Evolutionary conservation across 345 rosid species (phyloP).

Genomic region (Salix udensis): DNA sequence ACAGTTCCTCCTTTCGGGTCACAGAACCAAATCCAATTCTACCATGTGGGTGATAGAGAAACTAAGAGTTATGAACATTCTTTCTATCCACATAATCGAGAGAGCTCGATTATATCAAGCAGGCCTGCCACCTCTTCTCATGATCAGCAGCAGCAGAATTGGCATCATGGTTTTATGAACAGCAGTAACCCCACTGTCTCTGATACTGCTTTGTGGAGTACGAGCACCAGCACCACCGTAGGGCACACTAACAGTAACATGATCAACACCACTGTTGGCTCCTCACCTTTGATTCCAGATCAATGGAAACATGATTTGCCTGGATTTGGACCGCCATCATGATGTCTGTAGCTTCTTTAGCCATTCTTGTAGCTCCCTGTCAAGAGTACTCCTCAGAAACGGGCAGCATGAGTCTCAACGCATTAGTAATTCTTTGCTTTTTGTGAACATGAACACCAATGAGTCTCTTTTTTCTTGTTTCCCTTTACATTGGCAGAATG

Average conservation of each 20-base stretch:
- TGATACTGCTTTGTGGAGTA: conserved; percentile 35
- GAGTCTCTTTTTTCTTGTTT: conserved; percentile 1
- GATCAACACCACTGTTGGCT: not conserved
- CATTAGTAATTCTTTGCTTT: conserved; percentile 6
- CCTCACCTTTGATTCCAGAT: conserved; percentile 34
- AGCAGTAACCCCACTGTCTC: conserved; percentile 23
- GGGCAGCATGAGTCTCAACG: not conserved
- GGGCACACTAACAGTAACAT: conserved; percentile 4
- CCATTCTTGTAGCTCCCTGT: not conserved
- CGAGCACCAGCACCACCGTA: conserved; percentile 16
- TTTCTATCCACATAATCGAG: conserved; percentile 20
- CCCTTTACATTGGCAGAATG: conserved; percentile 3
- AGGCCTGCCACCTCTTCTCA: conserved; percentile 4
- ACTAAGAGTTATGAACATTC: not conserved
- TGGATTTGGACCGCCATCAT: conserved; percentile 34
- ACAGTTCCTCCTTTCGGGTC: conserved; percentile 23
- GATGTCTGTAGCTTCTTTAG: conserved; percentile 4
- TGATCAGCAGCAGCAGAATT: conserved; percentile 29
- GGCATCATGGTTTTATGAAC: conserved; percentile 27
- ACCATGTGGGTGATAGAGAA: conserved; percentile 17
- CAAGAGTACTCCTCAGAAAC: not conserved
- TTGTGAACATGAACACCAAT: conserved; percentile 6
- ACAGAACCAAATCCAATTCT: conserved; percentile 23
- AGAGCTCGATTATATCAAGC: conserved; percentile 19
- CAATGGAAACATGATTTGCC: conserved; percentile 31